Evolutionary conservation across 2,329 filamentous ascomycete genomes (phyloP).

Genomic region (Aspergillus aculeatus): DNA sequence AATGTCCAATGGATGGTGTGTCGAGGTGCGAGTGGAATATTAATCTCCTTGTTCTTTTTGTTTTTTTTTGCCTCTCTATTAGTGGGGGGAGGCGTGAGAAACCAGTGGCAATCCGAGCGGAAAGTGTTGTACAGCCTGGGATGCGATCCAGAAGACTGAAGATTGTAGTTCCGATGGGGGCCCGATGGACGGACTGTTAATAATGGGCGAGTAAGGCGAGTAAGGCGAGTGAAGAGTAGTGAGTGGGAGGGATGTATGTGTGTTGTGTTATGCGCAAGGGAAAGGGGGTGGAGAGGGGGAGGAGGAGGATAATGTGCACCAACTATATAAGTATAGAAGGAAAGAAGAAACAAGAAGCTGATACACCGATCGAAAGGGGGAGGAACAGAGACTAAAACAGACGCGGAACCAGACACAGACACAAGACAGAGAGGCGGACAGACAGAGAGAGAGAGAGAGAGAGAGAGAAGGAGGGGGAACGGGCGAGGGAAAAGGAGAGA

Average conservation of each 20-base stretch:
- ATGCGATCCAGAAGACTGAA: constrained; percentile 6
- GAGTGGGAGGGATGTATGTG: not conserved
- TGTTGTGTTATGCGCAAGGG: not conserved
- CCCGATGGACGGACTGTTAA: not conserved
- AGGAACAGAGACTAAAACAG: constrained; percentile 8
- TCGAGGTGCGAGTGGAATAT: not conserved
- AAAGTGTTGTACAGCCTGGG: constrained; percentile 18
- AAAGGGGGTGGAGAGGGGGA: constrained; percentile 6
- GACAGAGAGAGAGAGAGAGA: constrained; percentile 26
- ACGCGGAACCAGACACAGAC: constrained; percentile 11
- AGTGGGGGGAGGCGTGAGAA: constrained; percentile 1
- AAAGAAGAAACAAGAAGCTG: constrained; percentile 12
- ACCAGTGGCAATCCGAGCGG: not conserved
- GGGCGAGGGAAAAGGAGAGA: constrained; percentile 1
- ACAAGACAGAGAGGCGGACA: constrained; percentile 12
- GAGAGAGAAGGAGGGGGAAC: constrained; percentile 11
- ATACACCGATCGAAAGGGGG: not conserved
- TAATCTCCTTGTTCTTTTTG: not conserved
- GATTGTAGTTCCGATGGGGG: constrained; percentile 6
- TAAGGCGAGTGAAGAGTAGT: constrained; percentile 6
- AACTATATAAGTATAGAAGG: constrained; percentile 6
- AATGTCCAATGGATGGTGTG: constrained; percentile 11
- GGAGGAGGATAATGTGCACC: constrained; percentile 1
- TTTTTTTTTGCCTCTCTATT: not conserved
- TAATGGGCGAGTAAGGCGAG: not conserved